Evolutionary conservation across 1,139 yeast species (phyloP).

Genomic region (Geotrichum bryndzae): DNA sequence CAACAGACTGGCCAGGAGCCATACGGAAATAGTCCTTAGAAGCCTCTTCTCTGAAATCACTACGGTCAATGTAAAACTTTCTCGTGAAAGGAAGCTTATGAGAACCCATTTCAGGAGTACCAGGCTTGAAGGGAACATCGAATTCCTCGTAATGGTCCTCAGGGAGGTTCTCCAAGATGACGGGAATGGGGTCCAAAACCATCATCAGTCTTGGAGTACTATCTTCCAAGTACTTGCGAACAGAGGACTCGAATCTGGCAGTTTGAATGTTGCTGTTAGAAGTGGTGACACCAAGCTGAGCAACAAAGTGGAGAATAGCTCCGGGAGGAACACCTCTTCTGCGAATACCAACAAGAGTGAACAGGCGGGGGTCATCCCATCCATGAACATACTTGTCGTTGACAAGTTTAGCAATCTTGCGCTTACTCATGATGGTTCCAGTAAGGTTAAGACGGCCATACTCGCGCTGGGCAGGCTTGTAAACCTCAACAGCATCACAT

Average conservation of each 20-base stretch:
- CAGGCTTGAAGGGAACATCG: slow-evolving; percentile 86
- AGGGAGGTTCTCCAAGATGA: slow-evolving; percentile 73
- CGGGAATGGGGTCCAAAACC: slow-evolving; percentile 78
- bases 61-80: slow-evolving; percentile 72
- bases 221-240: slow-evolving; percentile 80
- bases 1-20: slow-evolving; percentile 92
- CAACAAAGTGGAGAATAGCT: slow-evolving; percentile 85
- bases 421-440: slow-evolving; percentile 89
- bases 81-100: slow-evolving; percentile 76
- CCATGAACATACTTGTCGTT: slow-evolving; percentile 77
- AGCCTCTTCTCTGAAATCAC: slow-evolving; percentile 72
- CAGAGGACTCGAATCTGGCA: slow-evolving; percentile 80
- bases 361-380: slow-evolving; percentile 98
- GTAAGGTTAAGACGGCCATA: slow-evolving; percentile 93
- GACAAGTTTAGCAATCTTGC: slow-evolving; percentile 91
- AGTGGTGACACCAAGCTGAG: slow-evolving; percentile 95
- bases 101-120: slow-evolving; percentile 63
- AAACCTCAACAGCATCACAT: slow-evolving; percentile 90
- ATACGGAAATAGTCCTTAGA: slow-evolving; percentile 71
- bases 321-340: slow-evolving; percentile 99
- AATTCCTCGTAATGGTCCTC: slow-evolving; percentile 67
- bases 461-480: slow-evolving; percentile 97
- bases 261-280: slow-evolving; percentile 87
- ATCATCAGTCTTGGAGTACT: slow-evolving; percentile 94
- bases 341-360: slow-evolving; percentile 87